Conservation (phyloP, 768 basidiomycete genomes). For the Serendipita indica region DNA sequence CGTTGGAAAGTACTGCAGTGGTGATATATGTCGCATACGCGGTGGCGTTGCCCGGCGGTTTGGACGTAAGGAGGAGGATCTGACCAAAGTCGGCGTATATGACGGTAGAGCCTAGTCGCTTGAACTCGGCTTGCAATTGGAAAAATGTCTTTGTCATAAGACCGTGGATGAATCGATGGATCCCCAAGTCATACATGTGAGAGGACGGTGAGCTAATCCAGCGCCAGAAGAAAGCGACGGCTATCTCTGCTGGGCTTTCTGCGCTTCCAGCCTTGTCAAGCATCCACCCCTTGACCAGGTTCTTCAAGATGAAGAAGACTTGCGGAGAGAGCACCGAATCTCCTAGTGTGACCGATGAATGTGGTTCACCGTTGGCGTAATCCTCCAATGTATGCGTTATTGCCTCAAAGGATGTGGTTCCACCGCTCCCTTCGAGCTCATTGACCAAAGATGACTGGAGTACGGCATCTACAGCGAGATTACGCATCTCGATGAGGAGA, state of each 20-base stretch:
- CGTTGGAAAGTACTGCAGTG: conserved; percentile 84
- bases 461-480: conserved; percentile 87
- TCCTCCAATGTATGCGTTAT: conserved; percentile 83
- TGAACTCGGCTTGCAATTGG: conserved; percentile 92
- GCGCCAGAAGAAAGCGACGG: conserved; percentile 92
- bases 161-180: conserved; percentile 86
- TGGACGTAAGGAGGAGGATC: conserved; percentile 82
- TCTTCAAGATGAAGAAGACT: conserved; percentile 70
- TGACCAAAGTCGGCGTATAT: conserved; percentile 88
- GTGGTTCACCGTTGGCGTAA: conserved; percentile 55
- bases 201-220: conserved; percentile 84
- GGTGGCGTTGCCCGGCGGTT: conserved; percentile 86
- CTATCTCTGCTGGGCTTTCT: conserved; percentile 41
- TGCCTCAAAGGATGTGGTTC: conserved; percentile 86
- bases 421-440: conserved; percentile 91
- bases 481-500: conserved; percentile 74
- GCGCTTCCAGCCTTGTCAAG: conserved; percentile 50
- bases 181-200: conserved; percentile 78
- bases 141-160: conserved; percentile 98
- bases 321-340: conserved; percentile 80
- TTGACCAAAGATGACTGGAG: conserved; percentile 90
- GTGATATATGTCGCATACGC: conserved; percentile 94
- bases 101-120: conserved; percentile 81
- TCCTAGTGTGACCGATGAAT: conserved; percentile 65
- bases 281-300: conserved; percentile 83